Evolutionary conservation across 1,284 basidiomycete genomes (phyloP).

Genomic region (Ganoderma boninense): DNA sequence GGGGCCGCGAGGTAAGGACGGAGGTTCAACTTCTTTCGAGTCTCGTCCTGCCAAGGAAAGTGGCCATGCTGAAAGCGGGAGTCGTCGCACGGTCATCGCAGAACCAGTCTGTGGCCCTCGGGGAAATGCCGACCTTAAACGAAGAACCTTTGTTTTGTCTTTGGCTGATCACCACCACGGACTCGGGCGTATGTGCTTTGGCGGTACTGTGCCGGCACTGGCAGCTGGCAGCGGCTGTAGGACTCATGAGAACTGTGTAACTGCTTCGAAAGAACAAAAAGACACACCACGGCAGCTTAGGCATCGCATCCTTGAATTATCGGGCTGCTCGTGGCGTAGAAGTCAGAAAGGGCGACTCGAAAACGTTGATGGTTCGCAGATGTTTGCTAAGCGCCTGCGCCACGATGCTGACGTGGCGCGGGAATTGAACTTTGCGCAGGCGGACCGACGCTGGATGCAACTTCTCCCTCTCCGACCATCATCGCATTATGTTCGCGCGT

Average conservation of each 20-base stretch:
- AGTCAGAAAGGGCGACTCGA: not conserved
- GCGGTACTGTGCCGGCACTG: not conserved
- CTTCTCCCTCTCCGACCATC: slow-evolving; percentile 1
- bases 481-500: not conserved
- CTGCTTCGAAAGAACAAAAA: not conserved
- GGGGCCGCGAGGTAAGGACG: not conserved
- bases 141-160: not conserved
- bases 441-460: not conserved
- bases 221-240: not conserved
- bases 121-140: not conserved
- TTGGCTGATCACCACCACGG: not conserved
- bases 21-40: not conserved
- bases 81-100: not conserved
- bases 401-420: not conserved
- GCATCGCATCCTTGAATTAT: not conserved
- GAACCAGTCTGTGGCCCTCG: not conserved
- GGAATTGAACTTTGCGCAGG: not conserved
- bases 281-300: not conserved
- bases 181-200: not conserved
- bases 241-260: not conserved
- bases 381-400: not conserved
- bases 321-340: not conserved
- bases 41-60: slow-evolving; percentile 1
- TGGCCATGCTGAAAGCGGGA: not conserved
- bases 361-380: not conserved